Evolutionary conservation across 441 rosid species (phyloP).

Genomic region (Breynia disticha): DNA sequence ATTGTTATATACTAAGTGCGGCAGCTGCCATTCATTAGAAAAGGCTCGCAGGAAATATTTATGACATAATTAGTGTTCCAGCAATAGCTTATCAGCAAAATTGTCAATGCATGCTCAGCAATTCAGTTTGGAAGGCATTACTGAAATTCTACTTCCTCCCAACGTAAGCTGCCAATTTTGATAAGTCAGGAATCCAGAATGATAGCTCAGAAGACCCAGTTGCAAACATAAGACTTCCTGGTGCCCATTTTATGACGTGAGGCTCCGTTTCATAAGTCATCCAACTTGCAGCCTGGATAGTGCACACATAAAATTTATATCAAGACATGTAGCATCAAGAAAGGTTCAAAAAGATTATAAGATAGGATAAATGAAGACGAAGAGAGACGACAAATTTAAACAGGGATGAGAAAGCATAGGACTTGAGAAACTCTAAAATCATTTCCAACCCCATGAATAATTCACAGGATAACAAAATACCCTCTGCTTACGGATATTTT

Average conservation of each 20-base stretch:
- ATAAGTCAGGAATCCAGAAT: constrained; percentile 81
- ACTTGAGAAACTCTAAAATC: too few relatives aligned
- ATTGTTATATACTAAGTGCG: not conserved
- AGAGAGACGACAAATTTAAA: not conserved
- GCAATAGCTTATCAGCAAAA: not conserved
- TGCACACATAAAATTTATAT: constrained; percentile 5
- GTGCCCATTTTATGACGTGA: constrained; percentile 82
- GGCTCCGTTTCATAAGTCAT: constrained; percentile 66
- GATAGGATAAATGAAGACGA: not conserved
- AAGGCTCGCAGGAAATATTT: not conserved
- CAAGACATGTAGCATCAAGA: not conserved
- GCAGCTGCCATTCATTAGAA: not conserved
- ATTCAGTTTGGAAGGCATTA: not conserved
- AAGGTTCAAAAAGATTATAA: not conserved
- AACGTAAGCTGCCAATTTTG: constrained; percentile 76
- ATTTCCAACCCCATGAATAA: not conserved
- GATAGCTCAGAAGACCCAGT: constrained; percentile 84
- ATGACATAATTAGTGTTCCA: not conserved
- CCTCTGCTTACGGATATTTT: too few relatives aligned
- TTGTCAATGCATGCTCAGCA: not conserved
- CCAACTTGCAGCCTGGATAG: constrained; percentile 73
- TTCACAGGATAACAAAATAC: not conserved
- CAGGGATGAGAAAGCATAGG: not conserved
- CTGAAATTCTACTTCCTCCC: constrained; percentile 51
- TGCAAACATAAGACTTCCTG: constrained; percentile 86